Conservation (phyloP, 495 filamentous ascomycete genomes). For the Podospora comata region DNA sequence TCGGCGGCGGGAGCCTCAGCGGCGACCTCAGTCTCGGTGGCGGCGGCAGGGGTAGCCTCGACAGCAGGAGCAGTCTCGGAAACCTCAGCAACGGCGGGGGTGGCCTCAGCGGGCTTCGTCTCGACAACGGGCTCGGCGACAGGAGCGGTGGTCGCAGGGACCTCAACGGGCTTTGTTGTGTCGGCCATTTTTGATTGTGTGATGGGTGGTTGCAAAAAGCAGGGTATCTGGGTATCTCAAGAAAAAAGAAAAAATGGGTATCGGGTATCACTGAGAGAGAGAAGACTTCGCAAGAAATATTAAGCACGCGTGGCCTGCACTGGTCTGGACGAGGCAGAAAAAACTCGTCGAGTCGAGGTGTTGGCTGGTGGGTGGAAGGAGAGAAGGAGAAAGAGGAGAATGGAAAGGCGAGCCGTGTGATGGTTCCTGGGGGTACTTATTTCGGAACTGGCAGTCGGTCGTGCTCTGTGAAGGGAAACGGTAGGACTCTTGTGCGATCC, state of each 20-base stretch:
- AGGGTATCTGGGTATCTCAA: slow-evolving; percentile 45
- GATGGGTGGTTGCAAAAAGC: slow-evolving; percentile 20
- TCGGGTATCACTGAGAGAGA: slow-evolving; percentile 50
- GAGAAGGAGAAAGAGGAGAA: slow-evolving; percentile 23
- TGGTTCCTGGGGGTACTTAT: slow-evolving; percentile 29
- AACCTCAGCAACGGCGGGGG: slow-evolving; percentile 33
- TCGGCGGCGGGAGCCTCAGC: slow-evolving; percentile 51
- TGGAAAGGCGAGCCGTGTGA: slow-evolving; percentile 19
- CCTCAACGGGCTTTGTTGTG: slow-evolving; percentile 42
- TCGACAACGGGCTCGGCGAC: slow-evolving; percentile 22
- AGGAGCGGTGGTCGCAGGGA: slow-evolving; percentile 33
- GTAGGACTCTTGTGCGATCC: slow-evolving; percentile 3
- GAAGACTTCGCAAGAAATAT: slow-evolving; percentile 37
- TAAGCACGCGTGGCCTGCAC: slow-evolving; percentile 33
- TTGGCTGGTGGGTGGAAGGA: slow-evolving; percentile 14
- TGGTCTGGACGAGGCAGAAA: slow-evolving; percentile 30
- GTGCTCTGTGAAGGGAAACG: slow-evolving; percentile 12
- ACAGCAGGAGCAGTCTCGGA: slow-evolving; percentile 37
- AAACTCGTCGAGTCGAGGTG: slow-evolving; percentile 27
- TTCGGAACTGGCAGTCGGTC: slow-evolving; percentile 18
- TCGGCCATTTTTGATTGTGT: slow-evolving; percentile 49
- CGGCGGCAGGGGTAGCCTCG: slow-evolving; percentile 42
- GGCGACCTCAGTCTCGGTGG: slow-evolving; percentile 49
- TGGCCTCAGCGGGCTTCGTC: slow-evolving; percentile 33
- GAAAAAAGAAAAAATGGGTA: slow-evolving; percentile 42